Evolutionary conservation across 345 rosid genomes (phyloP), one percentile per base, ranked within the genome.

Genomic region (Salix viminalis): DNA sequence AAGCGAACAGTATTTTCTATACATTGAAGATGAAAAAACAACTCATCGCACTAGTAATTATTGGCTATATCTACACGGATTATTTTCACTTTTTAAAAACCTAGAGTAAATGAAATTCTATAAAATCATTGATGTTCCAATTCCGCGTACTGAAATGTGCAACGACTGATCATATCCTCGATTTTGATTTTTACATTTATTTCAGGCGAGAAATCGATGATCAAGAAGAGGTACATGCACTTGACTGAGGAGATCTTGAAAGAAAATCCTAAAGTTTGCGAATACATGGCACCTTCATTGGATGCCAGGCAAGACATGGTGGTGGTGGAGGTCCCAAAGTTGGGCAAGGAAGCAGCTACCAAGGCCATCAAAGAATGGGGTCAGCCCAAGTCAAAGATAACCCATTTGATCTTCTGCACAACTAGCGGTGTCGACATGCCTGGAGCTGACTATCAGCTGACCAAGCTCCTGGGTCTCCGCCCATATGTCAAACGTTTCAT

Each of bases 401-500:
- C 97, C 21, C 97, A 92, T n/a, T 83, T 92, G 2, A 85, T 92
- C 75, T 92, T 92, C 83, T 92, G 97, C 79, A 92, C 97, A 14
- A 90, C 97, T 4, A 88, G 94, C 1, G 96, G 97, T 0, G 96
- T 91, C 0, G 97, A 92, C 88, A 92, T 92, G 97, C 96, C 97
- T 15, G 97, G 96, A 2, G 97, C 97, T 2, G 97, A 92, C 84
- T 92, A 91, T 87, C 96, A 91, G 82, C 94, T 92, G 75, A 91
- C 96, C 15, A 92, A 92, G 83, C 92, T 92, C 21, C 84, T 91
- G 11, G 96, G 97, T 11, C 94, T 92, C 11, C 87, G 91, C 8
- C 90, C 95, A 16, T 91, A 94, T 3, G 93, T 92, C 6, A 91
- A 92, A 79, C 90, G 92, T 50, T 77, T 88, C 74, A 89, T 92